Evolutionary conservation across 805 yeast species (phyloP).

Genomic region (Candida nitratophila): DNA sequence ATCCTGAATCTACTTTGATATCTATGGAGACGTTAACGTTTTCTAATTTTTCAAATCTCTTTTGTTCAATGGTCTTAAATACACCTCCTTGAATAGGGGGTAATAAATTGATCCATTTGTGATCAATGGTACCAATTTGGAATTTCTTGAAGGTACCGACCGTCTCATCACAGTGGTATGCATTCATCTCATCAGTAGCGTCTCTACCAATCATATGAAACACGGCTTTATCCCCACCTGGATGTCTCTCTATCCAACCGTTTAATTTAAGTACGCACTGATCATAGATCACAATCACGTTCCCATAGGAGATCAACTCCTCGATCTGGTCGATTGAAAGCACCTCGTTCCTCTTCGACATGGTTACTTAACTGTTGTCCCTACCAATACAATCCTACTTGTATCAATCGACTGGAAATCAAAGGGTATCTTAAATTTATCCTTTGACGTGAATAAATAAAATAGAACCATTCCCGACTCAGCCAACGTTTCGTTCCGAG

Average conservation of each 20-base stretch:
- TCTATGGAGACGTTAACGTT: neutral
- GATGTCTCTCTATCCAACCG: slow-evolving; percentile 67
- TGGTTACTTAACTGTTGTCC: neutral
- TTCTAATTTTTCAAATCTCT: slow-evolving; percentile 2
- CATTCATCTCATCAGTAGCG: slow-evolving; percentile 86
- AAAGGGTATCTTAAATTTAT: no score
- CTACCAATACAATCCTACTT: no score
- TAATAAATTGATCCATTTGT: slow-evolving; percentile 63
- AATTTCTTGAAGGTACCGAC: slow-evolving; percentile 43
- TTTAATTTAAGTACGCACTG: slow-evolving; percentile 57
- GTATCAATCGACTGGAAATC: no score
- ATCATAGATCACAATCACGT: slow-evolving; percentile 61
- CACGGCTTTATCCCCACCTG: slow-evolving; percentile 86
- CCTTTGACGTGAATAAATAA: no score
- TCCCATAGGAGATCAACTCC: slow-evolving; percentile 57
- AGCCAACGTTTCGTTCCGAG: no score
- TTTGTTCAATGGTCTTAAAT: slow-evolving; percentile 29
- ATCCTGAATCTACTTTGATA: slow-evolving; percentile 4
- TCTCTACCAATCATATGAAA: slow-evolving; percentile 82
- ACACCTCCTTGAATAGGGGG: slow-evolving; percentile 88
- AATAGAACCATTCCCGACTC: no score
- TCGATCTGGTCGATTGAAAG: slow-evolving; percentile 43
- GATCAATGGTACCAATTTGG: slow-evolving; percentile 58
- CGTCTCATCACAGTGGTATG: slow-evolving; percentile 66
- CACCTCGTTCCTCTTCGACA: slow-evolving; percentile 5